Evolutionary conservation across 257 asterid genomes (phyloP).

Genomic region (Plantago major): DNA sequence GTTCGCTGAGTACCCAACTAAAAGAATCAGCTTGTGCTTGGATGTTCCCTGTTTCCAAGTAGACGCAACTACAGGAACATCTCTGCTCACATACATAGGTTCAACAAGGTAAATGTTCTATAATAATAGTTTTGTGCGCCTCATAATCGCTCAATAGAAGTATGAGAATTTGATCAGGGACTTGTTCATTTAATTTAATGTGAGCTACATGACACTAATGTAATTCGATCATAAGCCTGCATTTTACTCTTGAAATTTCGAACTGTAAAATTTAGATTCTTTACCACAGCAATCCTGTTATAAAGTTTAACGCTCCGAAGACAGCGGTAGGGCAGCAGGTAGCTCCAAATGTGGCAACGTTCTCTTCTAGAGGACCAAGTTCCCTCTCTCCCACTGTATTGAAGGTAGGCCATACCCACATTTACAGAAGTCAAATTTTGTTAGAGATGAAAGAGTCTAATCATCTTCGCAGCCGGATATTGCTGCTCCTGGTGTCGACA

Average conservation of each 20-base stretch:
- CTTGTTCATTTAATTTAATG: too few relatives aligned
- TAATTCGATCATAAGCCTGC: neutral
- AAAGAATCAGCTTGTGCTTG: slow-evolving; percentile 27
- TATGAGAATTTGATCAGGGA: too few relatives aligned
- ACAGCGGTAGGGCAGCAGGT: slow-evolving; percentile 30
- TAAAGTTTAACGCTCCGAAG: slow-evolving; percentile 30
- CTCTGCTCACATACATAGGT: slow-evolving; percentile 29
- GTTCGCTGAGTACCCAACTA: slow-evolving; percentile 28
- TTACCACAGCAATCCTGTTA: slow-evolving; percentile 30
- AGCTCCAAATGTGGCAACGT: slow-evolving; percentile 33
- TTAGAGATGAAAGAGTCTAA: neutral
- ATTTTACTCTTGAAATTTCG: neutral
- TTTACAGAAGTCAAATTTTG: neutral
- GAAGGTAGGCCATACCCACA: slow-evolving; percentile 20
- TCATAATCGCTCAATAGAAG: neutral
- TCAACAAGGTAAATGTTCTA: slow-evolving; percentile 22
- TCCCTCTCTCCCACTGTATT: slow-evolving; percentile 32
- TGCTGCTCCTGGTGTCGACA: slow-evolving; percentile 36
- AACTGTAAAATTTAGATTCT: slow-evolving; percentile 2
- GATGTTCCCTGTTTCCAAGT: slow-evolving; percentile 39
- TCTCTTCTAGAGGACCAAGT: slow-evolving; percentile 42
- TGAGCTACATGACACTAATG: too few relatives aligned
- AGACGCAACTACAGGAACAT: slow-evolving; percentile 30
- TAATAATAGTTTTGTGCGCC: neutral
- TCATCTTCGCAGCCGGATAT: slow-evolving; percentile 30